Evolutionary conservation across 169 alveolate genomes (phyloP).

Genomic region (Condylostoma magnum): DNA sequence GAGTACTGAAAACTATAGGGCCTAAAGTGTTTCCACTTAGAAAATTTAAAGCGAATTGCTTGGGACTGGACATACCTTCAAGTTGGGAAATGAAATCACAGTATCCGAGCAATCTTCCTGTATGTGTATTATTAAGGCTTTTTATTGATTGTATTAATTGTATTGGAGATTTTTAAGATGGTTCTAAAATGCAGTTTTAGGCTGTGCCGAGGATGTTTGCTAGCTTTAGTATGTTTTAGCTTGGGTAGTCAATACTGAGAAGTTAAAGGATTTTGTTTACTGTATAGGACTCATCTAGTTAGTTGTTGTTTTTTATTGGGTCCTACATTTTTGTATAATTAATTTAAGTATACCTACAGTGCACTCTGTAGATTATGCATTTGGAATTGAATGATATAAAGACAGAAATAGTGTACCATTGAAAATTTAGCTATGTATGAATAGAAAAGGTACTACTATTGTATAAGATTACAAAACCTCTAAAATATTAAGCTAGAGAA

Average conservation of each 20-base stretch:
- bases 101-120: slow-evolving; percentile 42
- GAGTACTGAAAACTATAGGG: slow-evolving; percentile 80
- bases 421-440: no score
- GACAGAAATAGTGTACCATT: no score
- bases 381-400: no score
- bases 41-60: slow-evolving; percentile 39
- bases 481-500: no score
- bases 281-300: no score
- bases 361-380: no score
- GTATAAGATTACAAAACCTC: no score
- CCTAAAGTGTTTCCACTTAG: slow-evolving; percentile 67
- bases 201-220: background rate
- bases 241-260: background rate
- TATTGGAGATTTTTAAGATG: slow-evolving; percentile 22
- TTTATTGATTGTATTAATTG: background rate
- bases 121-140: background rate
- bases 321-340: no score
- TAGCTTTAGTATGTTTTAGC: background rate
- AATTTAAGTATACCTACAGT: no score
- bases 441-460: no score
- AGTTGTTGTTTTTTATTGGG: no score
- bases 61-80: no score
- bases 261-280: background rate
- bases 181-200: slow-evolving; percentile 15
- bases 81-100: background rate